Evolutionary conservation across 2,329 filamentous ascomycete species (phyloP).

Genomic region (Scortechinia acanthostroma): DNA sequence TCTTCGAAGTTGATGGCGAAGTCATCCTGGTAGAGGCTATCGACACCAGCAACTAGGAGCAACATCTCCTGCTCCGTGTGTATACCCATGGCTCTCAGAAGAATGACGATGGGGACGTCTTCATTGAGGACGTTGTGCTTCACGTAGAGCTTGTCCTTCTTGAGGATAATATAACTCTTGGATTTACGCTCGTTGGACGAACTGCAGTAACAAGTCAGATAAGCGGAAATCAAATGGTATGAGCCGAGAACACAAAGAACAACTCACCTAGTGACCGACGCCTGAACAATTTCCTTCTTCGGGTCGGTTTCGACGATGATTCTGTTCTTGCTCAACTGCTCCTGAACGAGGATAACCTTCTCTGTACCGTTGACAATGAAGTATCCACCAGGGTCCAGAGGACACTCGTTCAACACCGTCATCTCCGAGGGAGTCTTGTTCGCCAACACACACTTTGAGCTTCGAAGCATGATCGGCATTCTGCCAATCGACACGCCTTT

Average conservation of each 20-base stretch:
- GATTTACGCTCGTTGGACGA: slow-evolving; percentile 96
- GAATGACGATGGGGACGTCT: slow-evolving; percentile 87
- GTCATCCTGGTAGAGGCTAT: slow-evolving; percentile 84
- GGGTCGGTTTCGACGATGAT: slow-evolving; percentile 90
- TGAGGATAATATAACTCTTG: slow-evolving; percentile 89
- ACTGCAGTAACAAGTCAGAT: too few relatives aligned
- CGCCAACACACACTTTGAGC: slow-evolving; percentile 81
- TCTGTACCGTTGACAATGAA: slow-evolving; percentile 97
- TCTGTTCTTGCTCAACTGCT: slow-evolving; percentile 97
- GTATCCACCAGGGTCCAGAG: slow-evolving; percentile 91
- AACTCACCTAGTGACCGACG: slow-evolving; percentile 73
- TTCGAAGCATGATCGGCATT: slow-evolving; percentile 94
- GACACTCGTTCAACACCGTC: slow-evolving; percentile 89
- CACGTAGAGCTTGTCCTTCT: slow-evolving; percentile 84
- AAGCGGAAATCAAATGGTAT: too few relatives aligned
- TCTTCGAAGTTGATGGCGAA: slow-evolving; percentile 95
- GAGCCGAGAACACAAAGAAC: neutral
- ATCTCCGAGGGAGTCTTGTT: slow-evolving; percentile 81
- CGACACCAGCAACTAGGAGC: slow-evolving; percentile 79
- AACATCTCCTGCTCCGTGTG: slow-evolving; percentile 93
- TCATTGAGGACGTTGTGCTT: slow-evolving; percentile 91
- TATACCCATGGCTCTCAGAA: slow-evolving; percentile 87
- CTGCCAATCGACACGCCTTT: slow-evolving; percentile 77
- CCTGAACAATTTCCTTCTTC: slow-evolving; percentile 88
- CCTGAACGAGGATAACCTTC: slow-evolving; percentile 96